Evolutionary conservation across 148 eudicot genomes (phyloP), one percentile per base, ranked within the genome.

Genomic region (Rheum nobile): DNA sequence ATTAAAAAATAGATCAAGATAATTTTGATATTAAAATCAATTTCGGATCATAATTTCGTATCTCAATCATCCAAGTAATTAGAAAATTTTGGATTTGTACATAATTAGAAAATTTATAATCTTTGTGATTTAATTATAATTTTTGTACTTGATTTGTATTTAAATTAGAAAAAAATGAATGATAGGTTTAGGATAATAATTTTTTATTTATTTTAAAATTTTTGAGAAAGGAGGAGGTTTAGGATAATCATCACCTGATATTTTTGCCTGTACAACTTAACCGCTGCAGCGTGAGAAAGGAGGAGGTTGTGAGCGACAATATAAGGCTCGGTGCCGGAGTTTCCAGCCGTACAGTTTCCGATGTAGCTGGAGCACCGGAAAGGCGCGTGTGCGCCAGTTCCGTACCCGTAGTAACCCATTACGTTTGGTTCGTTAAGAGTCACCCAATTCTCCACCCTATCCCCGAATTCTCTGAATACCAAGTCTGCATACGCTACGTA

Each of bases 291-390:
- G 29, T 72, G 74, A 8, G 54, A 22, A 44, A 72, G 57, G 59
- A 72, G 74, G 22, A 42, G 50, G 35, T 72, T 44, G 74, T 72
- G 74, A 28, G 57, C 74, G 11, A 72, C 74, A 21, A 72, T 28
- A 9, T 72, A 72, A 31, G 74, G 74, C 57, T 72, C 74, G 10
- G 57, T 72, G 1, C 35, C 74, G 22, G 74, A 72, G 35, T 72
- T 26, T 22, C 74, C 74, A 8, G 74, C 34, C 11, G 74, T 41
- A 47, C 74, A 72, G 19, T 72, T 72, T 42, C 59, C 74, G 6
- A 43, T 2, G 21, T 72, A 47, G 9, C 1, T 72, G 21, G 74
- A 72, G 5, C 74, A 72, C 12, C 74, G 74, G 8, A 44, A 44
- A 16, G 74, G 74, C 21, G 74, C 74, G 10, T 42, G 54, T 9